A percentile compares a stretch with the other conserved stretches of the same genome.
Evolutionary conservation across 2,329 filamentous ascomycete species (phyloP).

Genomic region (Fusarium subtropicale): DNA sequence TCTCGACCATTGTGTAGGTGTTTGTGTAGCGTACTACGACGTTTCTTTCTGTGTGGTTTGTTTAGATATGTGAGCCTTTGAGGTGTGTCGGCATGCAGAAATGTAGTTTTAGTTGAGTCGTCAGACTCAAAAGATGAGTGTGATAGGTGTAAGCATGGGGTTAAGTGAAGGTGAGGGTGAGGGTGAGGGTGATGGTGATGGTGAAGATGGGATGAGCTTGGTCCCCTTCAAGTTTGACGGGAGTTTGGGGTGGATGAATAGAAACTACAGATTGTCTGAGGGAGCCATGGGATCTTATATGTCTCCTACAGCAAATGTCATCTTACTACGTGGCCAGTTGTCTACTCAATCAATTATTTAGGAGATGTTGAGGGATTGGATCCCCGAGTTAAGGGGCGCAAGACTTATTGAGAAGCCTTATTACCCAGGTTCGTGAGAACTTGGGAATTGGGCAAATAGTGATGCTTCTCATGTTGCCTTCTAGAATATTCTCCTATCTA

Average conservation of each 20-base stretch:
- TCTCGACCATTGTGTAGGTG: neutral
- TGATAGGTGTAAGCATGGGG: neutral
- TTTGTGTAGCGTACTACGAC: neutral
- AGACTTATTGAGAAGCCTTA: neutral
- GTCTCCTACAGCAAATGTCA: neutral
- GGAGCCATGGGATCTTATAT: neutral
- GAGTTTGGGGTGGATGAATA: neutral
- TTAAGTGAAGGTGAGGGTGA: no score
- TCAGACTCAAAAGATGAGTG: neutral
- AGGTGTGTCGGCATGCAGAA: neutral
- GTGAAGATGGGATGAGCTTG: no score
- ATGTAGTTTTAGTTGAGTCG: neutral
- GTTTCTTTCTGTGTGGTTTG: neutral
- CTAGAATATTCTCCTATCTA: neutral
- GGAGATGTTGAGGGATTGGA: neutral
- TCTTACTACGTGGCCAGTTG: neutral
- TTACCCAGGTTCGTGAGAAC: neutral
- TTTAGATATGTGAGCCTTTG: neutral
- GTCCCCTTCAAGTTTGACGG: neutral
- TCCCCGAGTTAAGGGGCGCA: neutral
- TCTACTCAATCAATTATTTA: neutral
- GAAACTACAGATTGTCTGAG: neutral
- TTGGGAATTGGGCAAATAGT: neutral
- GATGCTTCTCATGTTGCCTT: neutral
- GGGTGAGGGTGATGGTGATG: no score